Conservation (phyloP, 1,139 yeast species). For the Trichomonascaceae sp. region DNA sequence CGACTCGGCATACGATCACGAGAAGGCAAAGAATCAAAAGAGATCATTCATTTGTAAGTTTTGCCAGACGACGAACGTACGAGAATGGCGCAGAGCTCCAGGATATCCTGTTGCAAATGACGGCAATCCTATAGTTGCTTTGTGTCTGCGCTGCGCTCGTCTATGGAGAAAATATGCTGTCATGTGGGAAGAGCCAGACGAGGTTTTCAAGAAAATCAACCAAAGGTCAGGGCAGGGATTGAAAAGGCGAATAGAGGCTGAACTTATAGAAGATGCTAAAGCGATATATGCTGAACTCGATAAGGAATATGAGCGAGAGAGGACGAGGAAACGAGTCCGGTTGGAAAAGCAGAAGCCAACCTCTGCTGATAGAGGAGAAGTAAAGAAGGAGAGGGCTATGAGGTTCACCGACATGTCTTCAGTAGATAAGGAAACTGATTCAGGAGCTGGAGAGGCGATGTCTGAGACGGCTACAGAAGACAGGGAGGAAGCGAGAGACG, state of each 20-base stretch:
- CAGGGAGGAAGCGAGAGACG: not conserved
- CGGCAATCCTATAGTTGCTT: slow-evolving; percentile 41
- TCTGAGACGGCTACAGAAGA: not conserved
- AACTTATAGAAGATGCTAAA: slow-evolving; percentile 61
- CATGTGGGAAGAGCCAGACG: slow-evolving; percentile 79
- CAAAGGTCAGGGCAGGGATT: slow-evolving; percentile 45
- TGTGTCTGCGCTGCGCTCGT: slow-evolving; percentile 82
- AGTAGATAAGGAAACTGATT: not conserved
- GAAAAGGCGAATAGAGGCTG: slow-evolving; percentile 64
- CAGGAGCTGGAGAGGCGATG: not conserved
- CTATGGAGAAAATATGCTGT: slow-evolving; percentile 90
- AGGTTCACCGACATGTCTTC: not conserved
- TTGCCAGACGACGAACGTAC: slow-evolving; percentile 50
- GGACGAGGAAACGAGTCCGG: slow-evolving; percentile 16
- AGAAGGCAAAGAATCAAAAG: slow-evolving; percentile 37
- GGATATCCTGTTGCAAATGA: slow-evolving; percentile 45
- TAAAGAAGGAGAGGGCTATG: slow-evolving; percentile 28
- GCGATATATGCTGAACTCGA: slow-evolving; percentile 50
- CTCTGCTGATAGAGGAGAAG: slow-evolving; percentile 9
- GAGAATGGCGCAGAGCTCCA: slow-evolving; percentile 67
- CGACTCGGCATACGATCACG: slow-evolving; percentile 61
- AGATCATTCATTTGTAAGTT: slow-evolving; percentile 54
- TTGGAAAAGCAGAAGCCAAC: slow-evolving; percentile 16
- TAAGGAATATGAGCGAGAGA: slow-evolving; percentile 19
- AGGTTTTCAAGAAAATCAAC: slow-evolving; percentile 49